Percentiles rank a stretch among this genome's conserved stretches.
Evolutionary conservation across 495 filamentous ascomycete species (phyloP).

Genomic region (Neurospora cerealis): DNA sequence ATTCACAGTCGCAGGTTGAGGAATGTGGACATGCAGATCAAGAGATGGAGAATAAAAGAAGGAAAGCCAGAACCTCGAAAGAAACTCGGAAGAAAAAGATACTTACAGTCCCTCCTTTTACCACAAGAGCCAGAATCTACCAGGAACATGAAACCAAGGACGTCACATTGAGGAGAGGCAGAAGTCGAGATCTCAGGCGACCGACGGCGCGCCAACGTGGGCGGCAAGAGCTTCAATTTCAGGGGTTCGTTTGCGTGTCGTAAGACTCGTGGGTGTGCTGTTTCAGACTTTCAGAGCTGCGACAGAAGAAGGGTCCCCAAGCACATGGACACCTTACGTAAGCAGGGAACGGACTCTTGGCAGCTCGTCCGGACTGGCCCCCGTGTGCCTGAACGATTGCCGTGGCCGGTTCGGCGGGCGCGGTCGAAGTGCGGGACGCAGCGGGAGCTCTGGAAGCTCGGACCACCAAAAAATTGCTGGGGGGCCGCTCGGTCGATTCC

Average conservation of each 20-base stretch:
- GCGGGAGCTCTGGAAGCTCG: conserved; percentile 4
- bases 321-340: background rate
- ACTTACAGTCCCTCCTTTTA: background rate
- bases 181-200: background rate
- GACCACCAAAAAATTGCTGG: conserved; percentile 5
- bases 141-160: conserved; percentile 15
- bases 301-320: background rate
- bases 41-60: background rate
- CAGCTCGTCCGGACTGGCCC: background rate
- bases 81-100: background rate
- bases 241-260: conserved; percentile 26
- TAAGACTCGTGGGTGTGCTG: background rate
- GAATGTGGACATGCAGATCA: background rate
- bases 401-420: background rate
- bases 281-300: background rate
- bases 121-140: background rate
- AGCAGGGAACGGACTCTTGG: background rate
- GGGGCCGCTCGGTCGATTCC: background rate
- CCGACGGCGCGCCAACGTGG: background rate
- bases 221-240: conserved; percentile 24
- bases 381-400: background rate
- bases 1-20: background rate
- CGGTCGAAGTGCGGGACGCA: background rate
- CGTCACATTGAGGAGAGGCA: conserved; percentile 13
- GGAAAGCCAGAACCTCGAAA: background rate